Percentiles rank a stretch among this genome's conserved stretches.
phyloP scores from a whole-genome alignment of 2,329 filamentous ascomycete genomes.

The Ustulina deusta region DNA sequence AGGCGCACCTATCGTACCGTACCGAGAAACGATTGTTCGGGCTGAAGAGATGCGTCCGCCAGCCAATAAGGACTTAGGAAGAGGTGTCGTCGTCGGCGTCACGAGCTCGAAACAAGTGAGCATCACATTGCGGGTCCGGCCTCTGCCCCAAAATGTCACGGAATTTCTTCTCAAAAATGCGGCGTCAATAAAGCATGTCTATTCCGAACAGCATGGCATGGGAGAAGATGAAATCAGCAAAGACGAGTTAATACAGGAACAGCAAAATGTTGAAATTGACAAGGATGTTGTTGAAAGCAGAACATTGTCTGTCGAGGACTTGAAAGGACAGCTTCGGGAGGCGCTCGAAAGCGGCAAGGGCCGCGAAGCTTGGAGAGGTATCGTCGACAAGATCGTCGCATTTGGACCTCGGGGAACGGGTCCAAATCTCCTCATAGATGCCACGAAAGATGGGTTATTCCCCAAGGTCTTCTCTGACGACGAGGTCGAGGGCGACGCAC shows the following conservation, averaged over 20 bases:
- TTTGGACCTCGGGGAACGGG: slow-evolving; percentile 90
- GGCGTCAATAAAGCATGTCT: slow-evolving; percentile 81
- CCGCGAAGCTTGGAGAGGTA: slow-evolving; percentile 80
- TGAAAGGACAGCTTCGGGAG: slow-evolving; percentile 77
- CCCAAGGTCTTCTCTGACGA: slow-evolving; percentile 72
- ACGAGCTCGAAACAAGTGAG: slow-evolving; percentile 90
- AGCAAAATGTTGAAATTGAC: slow-evolving; percentile 62
- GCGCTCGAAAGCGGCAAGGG: slow-evolving; percentile 79
- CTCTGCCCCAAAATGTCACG: slow-evolving; percentile 81
- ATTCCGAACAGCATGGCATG: slow-evolving; percentile 73
- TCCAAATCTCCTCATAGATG: slow-evolving; percentile 89
- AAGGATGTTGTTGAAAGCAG: slow-evolving; percentile 70
- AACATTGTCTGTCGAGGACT: slow-evolving; percentile 77
- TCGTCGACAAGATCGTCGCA: slow-evolving; percentile 84
- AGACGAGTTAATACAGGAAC: slow-evolving; percentile 53
- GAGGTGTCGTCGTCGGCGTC: slow-evolving; percentile 79
- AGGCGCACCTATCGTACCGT: slow-evolving; percentile 94
- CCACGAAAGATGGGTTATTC: slow-evolving; percentile 76
- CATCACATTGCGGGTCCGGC: slow-evolving; percentile 80
- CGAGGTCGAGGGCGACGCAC: slow-evolving; percentile 50
- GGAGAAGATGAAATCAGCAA: slow-evolving; percentile 52
- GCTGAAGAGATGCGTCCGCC: slow-evolving; percentile 93
- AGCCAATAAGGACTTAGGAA: slow-evolving; percentile 84
- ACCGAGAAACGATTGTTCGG: slow-evolving; percentile 89
- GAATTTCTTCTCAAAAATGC: slow-evolving; percentile 87